phyloP scores from a whole-genome alignment of 2,329 filamentous ascomycete species.

The Ascochyta viciae-villosae region DNA sequence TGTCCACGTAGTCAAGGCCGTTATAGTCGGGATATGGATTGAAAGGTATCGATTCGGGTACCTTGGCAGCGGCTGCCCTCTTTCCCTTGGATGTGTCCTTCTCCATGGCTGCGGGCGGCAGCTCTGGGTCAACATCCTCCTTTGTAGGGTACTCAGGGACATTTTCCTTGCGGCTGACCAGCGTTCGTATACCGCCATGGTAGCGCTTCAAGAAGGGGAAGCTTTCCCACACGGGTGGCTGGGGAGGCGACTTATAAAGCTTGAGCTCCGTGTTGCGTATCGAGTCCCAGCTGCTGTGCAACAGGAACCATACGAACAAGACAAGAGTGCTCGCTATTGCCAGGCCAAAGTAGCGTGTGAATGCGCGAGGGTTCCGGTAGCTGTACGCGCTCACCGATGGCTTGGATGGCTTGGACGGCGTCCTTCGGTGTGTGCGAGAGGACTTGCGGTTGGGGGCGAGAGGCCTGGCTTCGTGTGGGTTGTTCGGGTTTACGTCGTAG shows the following conservation, averaged over 20 bases:
- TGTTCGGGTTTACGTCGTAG: conserved; percentile 42
- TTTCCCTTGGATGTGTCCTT: conserved; percentile 40
- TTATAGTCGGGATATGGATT: conserved; percentile 72
- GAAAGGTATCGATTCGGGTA: conserved; percentile 57
- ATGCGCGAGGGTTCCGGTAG: conserved; percentile 73
- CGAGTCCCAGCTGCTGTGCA: conserved; percentile 75
- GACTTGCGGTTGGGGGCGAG: conserved; percentile 24
- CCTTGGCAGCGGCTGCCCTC: conserved; percentile 34
- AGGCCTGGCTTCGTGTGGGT: conserved; percentile 24
- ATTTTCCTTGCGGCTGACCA: conserved; percentile 72
- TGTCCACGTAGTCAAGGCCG: conserved; percentile 62
- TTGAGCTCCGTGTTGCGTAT: conserved; percentile 67
- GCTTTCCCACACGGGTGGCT: conserved; percentile 80
- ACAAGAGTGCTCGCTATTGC: conserved; percentile 72
- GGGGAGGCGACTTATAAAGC: conserved; percentile 65
- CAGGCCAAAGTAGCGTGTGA: conserved; percentile 80
- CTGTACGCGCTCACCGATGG: conserved; percentile 49
- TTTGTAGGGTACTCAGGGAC: conserved; percentile 82
- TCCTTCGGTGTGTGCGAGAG: conserved; percentile 23
- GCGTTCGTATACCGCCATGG: conserved; percentile 81
- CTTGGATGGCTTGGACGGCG: conserved; percentile 36
- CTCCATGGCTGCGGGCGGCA: conserved; percentile 29
- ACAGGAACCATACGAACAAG: conserved; percentile 77
- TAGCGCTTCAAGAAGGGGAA: conserved; percentile 88
- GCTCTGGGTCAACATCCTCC: conserved; percentile 54